These are phyloP conservation scores for Carex scoparia DNA, from an alignment of 176 grass and related monocot species.

Conservation along the genomic window DNA sequence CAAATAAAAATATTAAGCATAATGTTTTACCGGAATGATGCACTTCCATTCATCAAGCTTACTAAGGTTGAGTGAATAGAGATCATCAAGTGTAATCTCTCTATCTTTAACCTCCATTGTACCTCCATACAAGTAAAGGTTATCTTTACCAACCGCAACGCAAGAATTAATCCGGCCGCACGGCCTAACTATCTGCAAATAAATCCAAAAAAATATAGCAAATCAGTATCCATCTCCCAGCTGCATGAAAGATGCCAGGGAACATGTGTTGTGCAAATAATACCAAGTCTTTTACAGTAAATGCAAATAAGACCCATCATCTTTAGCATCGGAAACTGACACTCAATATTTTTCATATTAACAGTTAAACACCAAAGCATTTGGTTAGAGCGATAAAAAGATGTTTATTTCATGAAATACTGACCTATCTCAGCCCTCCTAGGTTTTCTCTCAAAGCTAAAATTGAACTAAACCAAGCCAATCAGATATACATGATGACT, in stretches of 20 bases:
- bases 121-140: slow-evolving; percentile 86
- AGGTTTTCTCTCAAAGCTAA: not conserved
- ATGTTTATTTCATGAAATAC: not conserved
- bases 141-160: slow-evolving; percentile 83
- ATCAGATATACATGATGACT: not conserved
- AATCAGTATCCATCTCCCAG: not conserved
- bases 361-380: too few species aligned
- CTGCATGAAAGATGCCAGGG: not conserved
- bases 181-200: slow-evolving; percentile 61
- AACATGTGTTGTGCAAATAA: not conserved
- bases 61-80: slow-evolving; percentile 94
- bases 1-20: not conserved
- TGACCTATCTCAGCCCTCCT: not conserved
- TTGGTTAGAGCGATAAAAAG: not conserved
- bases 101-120: slow-evolving; percentile 97
- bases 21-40: slow-evolving; percentile 61
- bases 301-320: not conserved
- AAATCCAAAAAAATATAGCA: not conserved
- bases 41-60: slow-evolving; percentile 99
- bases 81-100: slow-evolving; percentile 96
- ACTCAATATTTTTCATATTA: not conserved
- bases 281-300: not conserved
- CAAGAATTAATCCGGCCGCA: slow-evolving; percentile 93
- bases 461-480: not conserved
- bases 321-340: not conserved